phyloP scores from a whole-genome alignment of 257 asterid species.

The Pogostemon cablin region DNA sequence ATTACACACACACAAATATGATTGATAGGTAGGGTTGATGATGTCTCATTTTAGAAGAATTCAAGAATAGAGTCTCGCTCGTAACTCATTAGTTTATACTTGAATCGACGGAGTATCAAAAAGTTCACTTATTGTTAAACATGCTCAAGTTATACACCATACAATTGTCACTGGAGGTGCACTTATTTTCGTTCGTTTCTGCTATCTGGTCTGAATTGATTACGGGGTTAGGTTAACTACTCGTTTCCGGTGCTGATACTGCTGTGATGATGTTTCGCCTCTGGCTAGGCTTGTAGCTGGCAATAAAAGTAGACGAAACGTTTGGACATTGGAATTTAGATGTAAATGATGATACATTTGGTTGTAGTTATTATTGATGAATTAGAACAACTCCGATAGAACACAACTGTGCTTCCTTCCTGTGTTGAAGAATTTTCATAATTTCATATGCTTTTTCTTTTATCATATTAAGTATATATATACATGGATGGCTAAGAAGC shows the following conservation, averaged over 20 bases:
- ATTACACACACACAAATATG: not conserved
- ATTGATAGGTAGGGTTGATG: conserved; percentile 13
- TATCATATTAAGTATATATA: no score
- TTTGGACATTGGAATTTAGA: conserved; percentile 23
- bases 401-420: conserved; percentile 24
- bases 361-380: conserved; percentile 27
- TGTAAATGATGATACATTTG: conserved; percentile 36
- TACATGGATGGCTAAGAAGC: no score
- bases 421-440: conserved; percentile 25
- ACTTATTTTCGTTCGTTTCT: not conserved
- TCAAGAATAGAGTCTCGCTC: not conserved
- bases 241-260: not conserved
- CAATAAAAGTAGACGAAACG: conserved; percentile 28
- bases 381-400: conserved; percentile 3
- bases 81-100: not conserved
- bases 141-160: not conserved
- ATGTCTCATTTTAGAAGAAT: not conserved
- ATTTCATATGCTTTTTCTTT: not conserved
- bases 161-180: not conserved
- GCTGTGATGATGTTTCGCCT: not conserved
- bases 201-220: conserved; percentile 12
- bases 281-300: conserved; percentile 14
- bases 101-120: not conserved
- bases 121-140: not conserved
- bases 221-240: conserved; percentile 30